A percentile compares a stretch with the other conserved stretches of the same genome.
These are phyloP conservation scores for Microbotryum violaceum DNA, from an alignment of 1,284 basidiomycete genomes.

Conservation along the genomic window DNA sequence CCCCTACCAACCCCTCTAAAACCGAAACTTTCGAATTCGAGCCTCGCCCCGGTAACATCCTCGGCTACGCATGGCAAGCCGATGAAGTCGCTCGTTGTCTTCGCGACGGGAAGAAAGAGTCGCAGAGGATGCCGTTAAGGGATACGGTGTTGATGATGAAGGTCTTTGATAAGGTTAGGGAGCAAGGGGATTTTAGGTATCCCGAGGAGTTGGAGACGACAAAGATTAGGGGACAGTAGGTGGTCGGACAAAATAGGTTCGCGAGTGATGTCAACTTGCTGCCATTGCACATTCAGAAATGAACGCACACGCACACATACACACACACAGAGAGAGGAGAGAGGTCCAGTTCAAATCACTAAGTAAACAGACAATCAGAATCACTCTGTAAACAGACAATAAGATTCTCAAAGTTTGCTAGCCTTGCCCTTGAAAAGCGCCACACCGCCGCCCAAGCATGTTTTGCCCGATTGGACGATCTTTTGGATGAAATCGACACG, in stretches of 20 bases:
- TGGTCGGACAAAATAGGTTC: too few relatives aligned
- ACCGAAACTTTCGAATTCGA: slow-evolving; percentile 16
- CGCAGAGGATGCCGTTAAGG: slow-evolving; percentile 36
- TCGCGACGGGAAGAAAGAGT: slow-evolving; percentile 38
- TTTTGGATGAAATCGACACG: slow-evolving; percentile 66
- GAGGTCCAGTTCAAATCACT: not conserved
- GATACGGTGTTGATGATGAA: slow-evolving; percentile 41
- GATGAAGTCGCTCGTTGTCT: slow-evolving; percentile 43
- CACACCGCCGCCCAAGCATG: slow-evolving; percentile 39
- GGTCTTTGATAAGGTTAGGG: slow-evolving; percentile 41
- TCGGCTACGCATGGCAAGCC: slow-evolving; percentile 42
- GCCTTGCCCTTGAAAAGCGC: slow-evolving; percentile 24
- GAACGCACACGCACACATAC: too few relatives aligned
- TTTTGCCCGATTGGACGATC: slow-evolving; percentile 61
- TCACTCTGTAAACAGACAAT: not conserved
- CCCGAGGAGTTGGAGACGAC: slow-evolving; percentile 40
- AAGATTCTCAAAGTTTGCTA: slow-evolving; percentile 27
- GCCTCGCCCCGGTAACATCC: slow-evolving; percentile 16
- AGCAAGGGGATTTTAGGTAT: slow-evolving; percentile 39
- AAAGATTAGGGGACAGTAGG: slow-evolving; percentile 5
- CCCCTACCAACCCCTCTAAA: not conserved
- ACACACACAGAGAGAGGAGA: too few relatives aligned
- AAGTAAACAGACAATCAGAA: not conserved
- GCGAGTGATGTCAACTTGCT: too few relatives aligned
- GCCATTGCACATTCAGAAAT: too few relatives aligned